Evolutionary conservation across 164 flowering plant species (phyloP), one percentile per base, ranked within the genome.

Genomic region (Vitis rotundifolia): DNA sequence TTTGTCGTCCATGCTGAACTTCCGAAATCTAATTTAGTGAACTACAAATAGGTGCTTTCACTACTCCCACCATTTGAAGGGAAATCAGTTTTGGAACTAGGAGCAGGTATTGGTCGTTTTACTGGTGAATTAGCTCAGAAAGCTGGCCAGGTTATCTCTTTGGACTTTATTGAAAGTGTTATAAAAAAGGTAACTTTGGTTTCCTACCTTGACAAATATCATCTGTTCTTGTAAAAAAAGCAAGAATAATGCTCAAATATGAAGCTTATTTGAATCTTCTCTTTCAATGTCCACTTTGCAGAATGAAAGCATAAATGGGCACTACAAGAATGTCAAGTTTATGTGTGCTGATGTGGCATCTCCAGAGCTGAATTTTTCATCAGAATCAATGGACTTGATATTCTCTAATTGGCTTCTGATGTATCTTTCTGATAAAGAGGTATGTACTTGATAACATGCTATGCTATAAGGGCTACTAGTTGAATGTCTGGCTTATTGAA

Each of bases 71-170:
- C 90, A 49, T 85, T 77, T 73, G 88, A 86, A 68, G 97, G 95
- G 49, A 93, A 93, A 79, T 71, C 87, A 47, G 84, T 96, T 28
- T 62, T 96, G 78, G 98, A 91, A 75, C 86, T 93, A 53, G 99
- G 99, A 58, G 97, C 97, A 12, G 99, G 98, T 48, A 90, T 90
- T 76, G 98, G 98, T 78, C 93, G 97, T 68, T 93, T 96, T 79
- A 96, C 98, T 53, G 90, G 95, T 16, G 98, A 96, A 72, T 72
- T 96, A 66, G 98, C 95, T 11, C 79, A 84, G 79, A 89, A 83
- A 73, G 99, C 99, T 77, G 86, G 79, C 53, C 80, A 89, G 26
- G 83, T 96, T 70, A 26, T 89, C 15, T 97, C 98, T 26, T 2
- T 93, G 70, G 97, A 96, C 69, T 90, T 96, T 84, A 90, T 89